phyloP scores from a whole-genome alignment of 1,284 basidiomycete species.

The Rhodotorula sp. region DNA sequence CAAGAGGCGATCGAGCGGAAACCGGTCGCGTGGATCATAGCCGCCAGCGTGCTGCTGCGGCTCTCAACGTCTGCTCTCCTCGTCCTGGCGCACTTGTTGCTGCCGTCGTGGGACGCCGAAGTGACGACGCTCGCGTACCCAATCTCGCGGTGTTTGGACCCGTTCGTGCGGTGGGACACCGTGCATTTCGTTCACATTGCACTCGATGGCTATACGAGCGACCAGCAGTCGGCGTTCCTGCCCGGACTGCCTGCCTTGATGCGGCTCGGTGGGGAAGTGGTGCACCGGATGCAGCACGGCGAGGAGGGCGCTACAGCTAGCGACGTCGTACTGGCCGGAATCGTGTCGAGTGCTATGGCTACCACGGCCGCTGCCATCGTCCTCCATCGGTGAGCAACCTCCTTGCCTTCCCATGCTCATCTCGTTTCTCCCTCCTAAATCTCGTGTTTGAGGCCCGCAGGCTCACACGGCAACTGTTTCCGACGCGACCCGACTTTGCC shows the following conservation, averaged over 20 bases:
- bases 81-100: neutral
- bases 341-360: constrained; percentile 41
- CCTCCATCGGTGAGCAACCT: constrained; percentile 59
- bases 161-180: constrained; percentile 71
- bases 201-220: constrained; percentile 62
- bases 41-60: neutral
- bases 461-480: constrained; percentile 54
- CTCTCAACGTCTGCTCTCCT: neutral
- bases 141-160: neutral
- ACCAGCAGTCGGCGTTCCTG: constrained; percentile 86
- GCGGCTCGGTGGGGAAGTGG: constrained; percentile 48
- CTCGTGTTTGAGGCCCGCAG: neutral
- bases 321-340: constrained; percentile 43
- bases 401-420: neutral
- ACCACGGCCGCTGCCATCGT: constrained; percentile 53
- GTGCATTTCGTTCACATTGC: constrained; percentile 76
- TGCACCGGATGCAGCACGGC: constrained; percentile 40
- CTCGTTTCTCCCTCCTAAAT: too few species aligned
- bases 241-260: constrained; percentile 66
- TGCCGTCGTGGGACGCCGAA: constrained; percentile 24
- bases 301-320: constrained; percentile 46
- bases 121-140: constrained; percentile 4
- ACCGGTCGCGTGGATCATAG: neutral
- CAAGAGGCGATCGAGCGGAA: neutral
- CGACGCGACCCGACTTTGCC: constrained; percentile 53